Evolutionary conservation across 2,329 filamentous ascomycete genomes (phyloP), one percentile per base, ranked within the genome.

Genomic region (Epichloe gansuensis): DNA sequence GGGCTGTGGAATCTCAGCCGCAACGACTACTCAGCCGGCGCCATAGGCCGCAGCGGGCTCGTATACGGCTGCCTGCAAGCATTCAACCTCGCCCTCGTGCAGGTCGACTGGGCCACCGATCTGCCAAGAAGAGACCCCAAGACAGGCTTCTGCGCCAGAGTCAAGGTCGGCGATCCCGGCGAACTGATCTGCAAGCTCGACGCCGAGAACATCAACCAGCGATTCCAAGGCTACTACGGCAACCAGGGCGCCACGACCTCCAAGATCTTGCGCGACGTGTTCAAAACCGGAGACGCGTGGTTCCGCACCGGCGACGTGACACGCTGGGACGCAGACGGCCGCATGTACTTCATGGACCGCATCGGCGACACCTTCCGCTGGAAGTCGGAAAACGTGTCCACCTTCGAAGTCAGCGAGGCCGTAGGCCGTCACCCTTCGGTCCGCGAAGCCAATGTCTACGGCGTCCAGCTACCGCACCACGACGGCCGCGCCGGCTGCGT

Each of bases 231-330:
- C 2, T 95, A 95, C 68, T 88, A 84, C 66, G 80, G 82, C 54
- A 89, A 94, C 64, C 66, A 74, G 13, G 74, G 76, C 35, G 87
- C 89, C 0, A 87, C 84, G 0, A 70, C 80, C 40, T 75, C 78
- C 57, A 95, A 95, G 68, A 77, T 95, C 46, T 66, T 93, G 55
- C 78, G 84, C 4, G 72, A 85, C 59, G 86, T 93, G 2, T 79
- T 93, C 56, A 71, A 68, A 53, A 84, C 84, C 61, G 88, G 85
- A 13, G 89, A 95, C 61, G 83, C 81, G 0, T 95, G 81, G 74
- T 94, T 89, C 73, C 81, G 88, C 25, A 85, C 87, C 0, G 89
- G 89, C n/a, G 89, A 95, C 61, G 75, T 93, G 17, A 70, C 93
- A 35, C 75, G 82, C n/a, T 78, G 76, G 69, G 85, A 89, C 57